phyloP scores from a whole-genome alignment of 176 grass and related monocot species.

The Triticum timopheevii region DNA sequence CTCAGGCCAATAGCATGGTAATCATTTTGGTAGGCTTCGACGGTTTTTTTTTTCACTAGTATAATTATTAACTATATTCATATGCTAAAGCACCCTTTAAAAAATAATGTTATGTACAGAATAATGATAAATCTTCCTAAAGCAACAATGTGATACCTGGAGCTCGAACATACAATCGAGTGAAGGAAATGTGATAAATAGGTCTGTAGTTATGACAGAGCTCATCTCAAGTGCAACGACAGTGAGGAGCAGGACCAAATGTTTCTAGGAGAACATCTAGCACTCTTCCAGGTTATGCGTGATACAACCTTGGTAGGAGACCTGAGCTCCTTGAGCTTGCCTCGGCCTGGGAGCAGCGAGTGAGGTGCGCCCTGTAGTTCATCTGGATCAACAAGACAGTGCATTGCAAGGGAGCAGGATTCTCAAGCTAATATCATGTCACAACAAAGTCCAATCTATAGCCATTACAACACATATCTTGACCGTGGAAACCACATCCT shows the following conservation, averaged over 20 bases:
- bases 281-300: conserved; percentile 47
- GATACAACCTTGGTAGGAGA: neutral
- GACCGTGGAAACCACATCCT: too few relatives aligned
- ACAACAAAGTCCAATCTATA: neutral
- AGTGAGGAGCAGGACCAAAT: conserved; percentile 75
- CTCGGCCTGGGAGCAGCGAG: conserved; percentile 72
- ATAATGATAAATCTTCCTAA: too few relatives aligned
- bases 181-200: neutral
- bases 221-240: conserved; percentile 78
- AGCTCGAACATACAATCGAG: too few relatives aligned
- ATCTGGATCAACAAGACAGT: conserved; percentile 63
- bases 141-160: too few relatives aligned
- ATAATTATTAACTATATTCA: too few relatives aligned
- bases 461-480: too few relatives aligned
- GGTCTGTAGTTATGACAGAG: neutral
- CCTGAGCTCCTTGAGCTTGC: conserved; percentile 79
- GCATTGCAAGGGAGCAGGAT: neutral
- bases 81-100: too few relatives aligned
- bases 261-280: conserved; percentile 91
- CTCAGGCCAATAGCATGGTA: too few relatives aligned
- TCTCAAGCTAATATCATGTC: neutral
- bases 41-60: too few relatives aligned
- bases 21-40: too few relatives aligned
- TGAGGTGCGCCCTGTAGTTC: conserved; percentile 73
- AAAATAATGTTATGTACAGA: too few relatives aligned